Percentiles rank a stretch among this genome's conserved stretches.
phyloP scores from a whole-genome alignment of 139 green algal genomes.

The Diplosphaera chodatii region DNA sequence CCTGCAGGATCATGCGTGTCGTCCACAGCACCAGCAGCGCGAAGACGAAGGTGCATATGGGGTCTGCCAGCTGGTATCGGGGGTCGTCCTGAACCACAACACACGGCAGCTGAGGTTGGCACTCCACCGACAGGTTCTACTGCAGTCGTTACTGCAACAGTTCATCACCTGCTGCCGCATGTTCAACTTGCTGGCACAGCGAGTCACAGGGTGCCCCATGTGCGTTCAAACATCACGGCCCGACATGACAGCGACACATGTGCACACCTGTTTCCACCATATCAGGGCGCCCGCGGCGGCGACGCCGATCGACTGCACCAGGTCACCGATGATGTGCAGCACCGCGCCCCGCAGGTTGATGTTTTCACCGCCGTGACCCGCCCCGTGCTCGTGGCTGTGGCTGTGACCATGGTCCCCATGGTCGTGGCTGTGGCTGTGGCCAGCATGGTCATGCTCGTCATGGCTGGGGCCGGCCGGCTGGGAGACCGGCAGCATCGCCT shows the following conservation, averaged over 20 bases:
- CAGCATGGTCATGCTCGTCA: conserved; percentile 3
- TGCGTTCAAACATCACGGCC: too few species aligned
- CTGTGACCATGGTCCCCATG: conserved; percentile 15
- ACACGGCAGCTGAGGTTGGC: too few species aligned
- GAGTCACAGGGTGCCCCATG: too few species aligned
- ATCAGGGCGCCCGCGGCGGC: conserved; percentile 78
- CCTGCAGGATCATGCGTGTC: conserved; percentile 61
- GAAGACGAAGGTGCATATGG: conserved; percentile 93
- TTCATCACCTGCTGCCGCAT: too few species aligned
- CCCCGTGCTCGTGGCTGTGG: conserved; percentile 2
- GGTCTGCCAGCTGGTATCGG: conserved; percentile 50
- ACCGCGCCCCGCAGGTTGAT: conserved; percentile 73
- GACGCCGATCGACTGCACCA: conserved; percentile 88
- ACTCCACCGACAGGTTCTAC: background rate
- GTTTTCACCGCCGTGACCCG: conserved; percentile 18
- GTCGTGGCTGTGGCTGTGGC: conserved; percentile 4
- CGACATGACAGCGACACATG: too few species aligned
- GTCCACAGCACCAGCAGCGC: conserved; percentile 81
- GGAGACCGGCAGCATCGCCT: background rate
- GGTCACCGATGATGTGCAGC: conserved; percentile 88
- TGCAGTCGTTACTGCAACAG: too few species aligned
- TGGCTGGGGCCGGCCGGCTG: background rate
- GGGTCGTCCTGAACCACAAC: conserved; percentile 14
- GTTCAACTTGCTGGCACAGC: too few species aligned
- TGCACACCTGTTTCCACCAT: conserved; percentile 75